These are phyloP conservation scores for Quambalaria eucalypti DNA, from an alignment of 1,284 basidiomycete species.

Conservation along the genomic window DNA sequence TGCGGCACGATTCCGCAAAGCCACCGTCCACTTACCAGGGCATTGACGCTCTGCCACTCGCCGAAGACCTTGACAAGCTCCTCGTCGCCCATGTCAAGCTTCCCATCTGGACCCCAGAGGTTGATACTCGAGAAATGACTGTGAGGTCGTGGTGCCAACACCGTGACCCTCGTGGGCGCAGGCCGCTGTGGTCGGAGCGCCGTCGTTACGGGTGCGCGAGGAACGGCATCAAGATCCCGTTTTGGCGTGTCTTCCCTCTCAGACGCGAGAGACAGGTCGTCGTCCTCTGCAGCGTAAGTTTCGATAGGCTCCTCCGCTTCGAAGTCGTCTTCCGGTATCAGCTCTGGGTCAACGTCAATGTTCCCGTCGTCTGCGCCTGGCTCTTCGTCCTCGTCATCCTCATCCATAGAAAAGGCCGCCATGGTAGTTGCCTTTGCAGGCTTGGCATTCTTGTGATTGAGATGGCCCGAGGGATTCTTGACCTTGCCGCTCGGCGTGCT, in stretches of 20 bases:
- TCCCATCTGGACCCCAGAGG: not conserved
- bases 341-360: not conserved
- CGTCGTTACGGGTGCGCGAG: too few relatives aligned
- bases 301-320: not conserved
- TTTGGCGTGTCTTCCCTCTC: too few relatives aligned
- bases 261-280: not conserved
- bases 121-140: not conserved
- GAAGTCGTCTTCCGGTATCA: not conserved
- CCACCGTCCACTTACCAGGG: not conserved
- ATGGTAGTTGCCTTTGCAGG: not conserved
- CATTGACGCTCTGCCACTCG: not conserved
- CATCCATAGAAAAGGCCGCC: not conserved
- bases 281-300: not conserved
- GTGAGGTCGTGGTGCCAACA: not conserved
- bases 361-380: not conserved
- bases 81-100: not conserved
- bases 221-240: too few relatives aligned
- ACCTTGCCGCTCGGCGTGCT: too few relatives aligned
- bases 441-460: too few relatives aligned
- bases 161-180: too few relatives aligned
- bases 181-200: too few relatives aligned
- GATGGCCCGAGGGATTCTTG: too few relatives aligned
- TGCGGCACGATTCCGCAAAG: too few relatives aligned
- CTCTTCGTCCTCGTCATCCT: not conserved
- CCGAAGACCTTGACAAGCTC: not conserved